Base-by-base conservation (phyloP, 176 grass and related monocot species). In the Carex kokanica region DNA sequence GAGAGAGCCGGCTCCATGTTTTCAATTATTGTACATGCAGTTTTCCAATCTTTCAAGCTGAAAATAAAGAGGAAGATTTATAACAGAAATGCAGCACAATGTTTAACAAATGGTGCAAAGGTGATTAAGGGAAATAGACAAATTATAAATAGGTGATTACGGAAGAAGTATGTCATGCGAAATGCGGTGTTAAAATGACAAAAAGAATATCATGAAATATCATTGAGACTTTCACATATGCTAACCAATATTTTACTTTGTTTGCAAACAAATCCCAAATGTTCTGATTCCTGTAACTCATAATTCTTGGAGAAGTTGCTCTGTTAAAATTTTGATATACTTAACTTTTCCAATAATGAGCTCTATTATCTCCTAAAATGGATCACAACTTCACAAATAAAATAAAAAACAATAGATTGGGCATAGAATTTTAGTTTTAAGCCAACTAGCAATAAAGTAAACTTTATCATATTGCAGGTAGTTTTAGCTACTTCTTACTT, bases 31-130 rank as follows among this genome's bases (percentile, higher is more conserved):
- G 77, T 74, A 84, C 78, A 90, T 74, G 90, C 87, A 85, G 89
- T 92, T 88, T 84, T 94, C 92, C 95, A 98, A 57, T 98, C 95
- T 43, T 89, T 85, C 73, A 88, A 57, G 87, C 95, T 98, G 88
- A 79, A 85, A 78, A 40, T 49, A 29, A 75, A 82, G 75, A 86
- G n/a, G 29, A 29, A 40, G 13, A 24, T 80, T 49, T 14, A 54
- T 72, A 45, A 72, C 18, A 72, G 68, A 20, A 71, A 45, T 71
- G 34, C 18, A 71, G 38, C 16, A 43, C 20, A 47, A 45, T 72
- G 21, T 43, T 11, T 12, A 47, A 47, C 18, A 47, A 72, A 72
- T 23, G 8, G 34, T 45, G 64, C 24, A 7, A 53, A 88, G 80
- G 75, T 72, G 53, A 85, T n/a, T 5, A 72, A n/a, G 21, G 20